These are phyloP conservation scores for Alternaria triticimaculans DNA, from an alignment of 2,329 filamentous ascomycete species.

Conservation along the genomic window DNA sequence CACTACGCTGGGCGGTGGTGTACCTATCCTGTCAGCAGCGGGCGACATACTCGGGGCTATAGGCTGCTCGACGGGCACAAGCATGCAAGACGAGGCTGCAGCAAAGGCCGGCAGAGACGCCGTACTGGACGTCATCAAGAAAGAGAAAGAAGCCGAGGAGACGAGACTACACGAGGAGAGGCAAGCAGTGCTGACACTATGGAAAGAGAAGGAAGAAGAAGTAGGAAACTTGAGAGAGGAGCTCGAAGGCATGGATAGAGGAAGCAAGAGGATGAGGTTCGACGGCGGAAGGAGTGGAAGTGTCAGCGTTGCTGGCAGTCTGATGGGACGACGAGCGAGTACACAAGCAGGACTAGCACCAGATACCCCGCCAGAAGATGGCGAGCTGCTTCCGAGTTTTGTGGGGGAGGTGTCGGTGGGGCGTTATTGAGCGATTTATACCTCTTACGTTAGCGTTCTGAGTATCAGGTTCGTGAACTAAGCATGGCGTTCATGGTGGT, in stretches of 20 bases:
- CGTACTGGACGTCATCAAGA: constrained; percentile 40
- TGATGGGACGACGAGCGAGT: constrained; percentile 14
- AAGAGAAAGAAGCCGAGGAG: constrained; percentile 26
- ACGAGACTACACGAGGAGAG: constrained; percentile 26
- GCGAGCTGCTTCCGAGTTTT: constrained; percentile 29
- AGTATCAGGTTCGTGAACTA: not conserved
- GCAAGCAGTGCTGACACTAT: constrained; percentile 26
- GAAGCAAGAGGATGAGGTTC: constrained; percentile 27
- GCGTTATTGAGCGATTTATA: constrained; percentile 10
- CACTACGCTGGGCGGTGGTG: constrained; percentile 59
- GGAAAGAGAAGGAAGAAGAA: constrained; percentile 34
- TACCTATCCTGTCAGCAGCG: constrained; percentile 56
- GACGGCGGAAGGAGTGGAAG: constrained; percentile 21
- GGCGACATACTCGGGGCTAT: constrained; percentile 60
- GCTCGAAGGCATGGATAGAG: constrained; percentile 28
- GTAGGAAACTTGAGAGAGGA: constrained; percentile 24
- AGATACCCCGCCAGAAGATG: constrained; percentile 34
- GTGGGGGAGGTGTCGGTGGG: constrained; percentile 27
- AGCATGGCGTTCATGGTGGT: constrained; percentile 8
- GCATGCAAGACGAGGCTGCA: constrained; percentile 60
- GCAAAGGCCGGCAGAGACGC: constrained; percentile 59
- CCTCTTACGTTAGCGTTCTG: constrained; percentile 3
- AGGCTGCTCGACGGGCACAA: constrained; percentile 61
- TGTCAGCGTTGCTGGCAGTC: constrained; percentile 18
- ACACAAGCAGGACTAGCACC: constrained; percentile 18